Percentiles rank a stretch among this genome's conserved stretches.
Conservation (phyloP, 805 yeast species). For the Ogataea saltuana region DNA sequence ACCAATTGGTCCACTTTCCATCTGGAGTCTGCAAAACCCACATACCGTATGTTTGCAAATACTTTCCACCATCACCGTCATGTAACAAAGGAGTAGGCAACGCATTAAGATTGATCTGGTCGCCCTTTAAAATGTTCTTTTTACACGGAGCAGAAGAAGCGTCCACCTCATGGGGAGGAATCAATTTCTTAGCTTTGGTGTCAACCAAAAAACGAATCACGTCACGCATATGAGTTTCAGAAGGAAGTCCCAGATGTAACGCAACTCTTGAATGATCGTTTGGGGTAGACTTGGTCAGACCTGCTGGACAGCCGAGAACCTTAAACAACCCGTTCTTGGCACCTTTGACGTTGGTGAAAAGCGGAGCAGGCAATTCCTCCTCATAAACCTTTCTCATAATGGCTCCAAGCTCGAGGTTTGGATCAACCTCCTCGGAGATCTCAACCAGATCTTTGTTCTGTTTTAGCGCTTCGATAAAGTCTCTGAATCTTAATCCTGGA, state of each 20-base stretch:
- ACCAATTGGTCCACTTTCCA: conserved; percentile 33
- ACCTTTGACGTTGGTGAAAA: conserved; percentile 27
- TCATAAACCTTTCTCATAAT: conserved; percentile 32
- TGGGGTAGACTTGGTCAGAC: conserved; percentile 20
- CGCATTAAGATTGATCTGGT: conserved; percentile 22
- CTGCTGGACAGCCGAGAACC: conserved; percentile 30
- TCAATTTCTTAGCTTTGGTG: conserved; percentile 18
- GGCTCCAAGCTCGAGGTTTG: conserved; percentile 32
- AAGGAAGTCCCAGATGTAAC: conserved; percentile 26
- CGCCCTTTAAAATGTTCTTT: conserved; percentile 22
- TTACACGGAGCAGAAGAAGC: conserved; percentile 25
- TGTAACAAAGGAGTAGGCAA: conserved; percentile 30
- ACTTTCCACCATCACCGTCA: conserved; percentile 30
- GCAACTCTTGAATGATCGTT: conserved; percentile 33
- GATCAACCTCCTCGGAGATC: conserved; percentile 28
- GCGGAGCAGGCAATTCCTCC: conserved; percentile 27
- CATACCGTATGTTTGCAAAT: conserved; percentile 34
- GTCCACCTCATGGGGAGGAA: conserved; percentile 21
- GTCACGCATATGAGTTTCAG: conserved; percentile 26
- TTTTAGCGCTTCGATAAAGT: conserved; percentile 27
- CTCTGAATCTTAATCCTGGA: conserved; percentile 30
- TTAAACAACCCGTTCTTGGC: conserved; percentile 22
- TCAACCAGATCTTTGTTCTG: conserved; percentile 30
- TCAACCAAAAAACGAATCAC: conserved; percentile 27
- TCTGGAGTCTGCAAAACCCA: conserved; percentile 32